Evolutionary conservation across 345 rosid genomes (phyloP), one percentile per base, ranked within the genome.

Genomic region (Hevea brasiliensis): DNA sequence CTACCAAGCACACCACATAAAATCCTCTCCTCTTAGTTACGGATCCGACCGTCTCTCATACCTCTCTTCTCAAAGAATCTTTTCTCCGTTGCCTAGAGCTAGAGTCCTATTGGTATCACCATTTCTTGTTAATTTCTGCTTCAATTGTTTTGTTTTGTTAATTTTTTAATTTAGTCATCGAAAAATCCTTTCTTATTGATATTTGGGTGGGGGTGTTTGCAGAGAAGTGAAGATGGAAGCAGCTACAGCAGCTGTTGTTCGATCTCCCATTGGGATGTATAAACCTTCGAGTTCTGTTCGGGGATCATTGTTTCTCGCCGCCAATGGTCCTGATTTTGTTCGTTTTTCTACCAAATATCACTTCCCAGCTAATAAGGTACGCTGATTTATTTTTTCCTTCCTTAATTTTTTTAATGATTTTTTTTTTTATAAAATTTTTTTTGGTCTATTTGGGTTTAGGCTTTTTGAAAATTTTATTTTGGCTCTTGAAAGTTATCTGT

Each of bases 281-380:
- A 73, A 61, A 70, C 72, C 84, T 47, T 73, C 86, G 32, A 40
- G 53, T 75, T 77, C 77, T 63, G 63, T 75, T 56, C 32, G 79
- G 11, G 68, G 89, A 87, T 78, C 86, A 69, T 81, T 76, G 70
- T 58, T 74, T 70, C 72, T 76, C 21, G 64, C 89, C 8, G 58
- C 89, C 24, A 75, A 61, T 29, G 56, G 74, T 10, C 85, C 86
- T 26, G 78, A 68, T 70, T 82, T 75, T 60, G 61, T 81, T n/a
- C 73, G 73, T 70, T 86, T 87, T 73, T 74, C 71, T 60, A 56
- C 76, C 13, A 57, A 56, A 50, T 65, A 63, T 72, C 71, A 32
- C 26, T 18, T 76, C 72, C 62, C 72, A 4, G 4, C 73, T 2
- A 51, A 27, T 9, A 84, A 79, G 88, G 92, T 87, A 77, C 17